phyloP scores from a whole-genome alignment of 768 basidiomycete genomes.

The Russula olivacea region DNA sequence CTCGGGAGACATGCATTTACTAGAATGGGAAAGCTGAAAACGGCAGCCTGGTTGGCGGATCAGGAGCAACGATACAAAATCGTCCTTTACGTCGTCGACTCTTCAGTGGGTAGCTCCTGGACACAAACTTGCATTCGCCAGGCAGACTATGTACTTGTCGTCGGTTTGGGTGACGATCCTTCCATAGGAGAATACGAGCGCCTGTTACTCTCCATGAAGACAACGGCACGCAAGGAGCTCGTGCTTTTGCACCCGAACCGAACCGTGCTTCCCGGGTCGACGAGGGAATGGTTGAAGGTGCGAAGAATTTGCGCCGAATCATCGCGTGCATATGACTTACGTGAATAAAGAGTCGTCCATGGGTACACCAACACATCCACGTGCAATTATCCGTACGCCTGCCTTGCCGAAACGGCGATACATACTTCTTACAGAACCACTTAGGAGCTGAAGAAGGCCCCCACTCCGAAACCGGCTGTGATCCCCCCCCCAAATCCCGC shows the following conservation, averaged over 20 bases:
- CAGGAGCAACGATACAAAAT: slow-evolving; percentile 90
- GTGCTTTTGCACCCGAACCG: slow-evolving; percentile 91
- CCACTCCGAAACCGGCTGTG: slow-evolving; percentile 51
- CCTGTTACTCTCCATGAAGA: slow-evolving; percentile 89
- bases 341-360: slow-evolving; percentile 71
- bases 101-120: slow-evolving; percentile 92
- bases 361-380: slow-evolving; percentile 95
- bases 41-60: slow-evolving; percentile 90
- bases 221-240: slow-evolving; percentile 96
- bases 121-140: slow-evolving; percentile 97
- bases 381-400: slow-evolving; percentile 74
- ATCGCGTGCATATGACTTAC: background rate
- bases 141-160: slow-evolving; percentile 92
- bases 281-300: slow-evolving; percentile 93
- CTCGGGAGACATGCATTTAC: slow-evolving; percentile 95
- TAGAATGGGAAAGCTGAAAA: slow-evolving; percentile 94
- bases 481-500: slow-evolving; percentile 71
- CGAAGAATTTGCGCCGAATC: background rate
- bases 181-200: slow-evolving; percentile 92
- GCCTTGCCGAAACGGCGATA: too few species aligned
- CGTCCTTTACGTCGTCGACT: slow-evolving; percentile 94
- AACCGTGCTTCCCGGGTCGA: slow-evolving; percentile 82
- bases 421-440: slow-evolving; percentile 8
- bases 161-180: slow-evolving; percentile 91
- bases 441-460: slow-evolving; percentile 66